Base-by-base conservation (phyloP, 1,139 yeast species). In the Magnusiomyces tetraspermus region DNA sequence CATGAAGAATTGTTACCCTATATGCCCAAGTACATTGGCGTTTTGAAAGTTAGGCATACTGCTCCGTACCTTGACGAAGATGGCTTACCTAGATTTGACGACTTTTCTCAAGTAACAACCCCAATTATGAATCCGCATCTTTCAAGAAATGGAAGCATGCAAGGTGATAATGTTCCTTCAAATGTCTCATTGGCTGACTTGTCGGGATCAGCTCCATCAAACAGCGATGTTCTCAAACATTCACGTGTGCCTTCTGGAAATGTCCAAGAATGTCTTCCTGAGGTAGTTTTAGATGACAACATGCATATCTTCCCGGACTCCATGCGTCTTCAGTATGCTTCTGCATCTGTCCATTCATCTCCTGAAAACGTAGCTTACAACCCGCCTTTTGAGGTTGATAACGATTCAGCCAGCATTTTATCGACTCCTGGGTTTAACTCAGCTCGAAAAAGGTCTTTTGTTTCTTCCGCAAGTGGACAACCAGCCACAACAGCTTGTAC, bases 21-120 rank as follows among this genome's bases (percentile, higher is more conserved):
- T 66, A 85, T 92, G 95, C 98, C 98, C 1, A 79, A 80, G 59
- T 94, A 92, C 67, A 85, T 90, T 56, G 98, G 99, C 10, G 97
- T 90, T 1, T 71, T 90, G 53, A 90, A 90, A 65, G 97, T 90
- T 10, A 76, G 97, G 52, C 92, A 89, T 64, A 76, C 83, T 41
- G 76, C 78, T 53, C 67, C 59, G n/a, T n/a, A n/a, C 8, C 59
- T 38, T 6, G 46, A 49, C 13, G 57, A 48, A 28, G 46, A 43
- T 43, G 33, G 38, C 17, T 8, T 33, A 15, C 4, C 10, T 33
- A 33, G 17, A 15, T 33, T 8, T 33, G 38, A 33, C 10, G 38
- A 33, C 38, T 15, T 33, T 33, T 33, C 38, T 33, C 38, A 33
- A 33, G n/a, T 17, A 8, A 24, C 13, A 8, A 38, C 42, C n/a